A percentile compares a stretch with the other conserved stretches of the same genome.
phyloP scores from a whole-genome alignment of 2,329 filamentous ascomycete species.

The Colletotrichum musicola region DNA sequence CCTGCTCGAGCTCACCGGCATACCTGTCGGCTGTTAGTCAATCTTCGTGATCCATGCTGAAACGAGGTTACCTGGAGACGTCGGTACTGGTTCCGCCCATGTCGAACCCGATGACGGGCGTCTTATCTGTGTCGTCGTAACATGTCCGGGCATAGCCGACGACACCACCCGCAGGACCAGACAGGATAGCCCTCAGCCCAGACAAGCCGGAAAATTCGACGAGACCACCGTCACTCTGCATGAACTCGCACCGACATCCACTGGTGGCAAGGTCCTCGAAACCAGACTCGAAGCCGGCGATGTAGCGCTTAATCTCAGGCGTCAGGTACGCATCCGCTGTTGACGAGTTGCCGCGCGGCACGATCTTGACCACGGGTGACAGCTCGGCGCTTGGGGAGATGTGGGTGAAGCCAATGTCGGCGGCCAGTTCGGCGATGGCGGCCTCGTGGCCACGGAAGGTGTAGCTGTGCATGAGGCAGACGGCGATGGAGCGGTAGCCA shows the following conservation, averaged over 20 bases:
- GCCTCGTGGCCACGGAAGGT: slow-evolving; percentile 74
- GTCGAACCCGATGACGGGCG: slow-evolving; percentile 82
- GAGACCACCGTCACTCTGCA: slow-evolving; percentile 71
- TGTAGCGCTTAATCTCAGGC: slow-evolving; percentile 78
- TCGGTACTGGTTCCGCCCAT: slow-evolving; percentile 80
- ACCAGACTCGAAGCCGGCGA: slow-evolving; percentile 57
- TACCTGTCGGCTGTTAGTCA: slow-evolving; percentile 8
- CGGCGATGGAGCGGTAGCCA: slow-evolving; percentile 75
- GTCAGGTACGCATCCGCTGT: slow-evolving; percentile 86
- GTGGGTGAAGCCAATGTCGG: slow-evolving; percentile 69
- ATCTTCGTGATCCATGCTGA: no score
- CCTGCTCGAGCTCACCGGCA: slow-evolving; percentile 47
- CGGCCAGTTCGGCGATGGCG: slow-evolving; percentile 50
- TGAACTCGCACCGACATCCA: slow-evolving; percentile 74
- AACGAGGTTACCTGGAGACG: slow-evolving; percentile 76
- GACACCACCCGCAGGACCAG: slow-evolving; percentile 83
- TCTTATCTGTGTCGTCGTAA: slow-evolving; percentile 75
- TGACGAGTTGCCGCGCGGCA: slow-evolving; percentile 80
- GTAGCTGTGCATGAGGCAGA: slow-evolving; percentile 80
- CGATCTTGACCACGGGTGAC: slow-evolving; percentile 77
- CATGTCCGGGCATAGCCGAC: slow-evolving; percentile 83
- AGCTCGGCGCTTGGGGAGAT: slow-evolving; percentile 62
- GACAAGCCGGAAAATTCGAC: slow-evolving; percentile 72
- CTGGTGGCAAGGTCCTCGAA: slow-evolving; percentile 66
- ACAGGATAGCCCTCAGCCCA: slow-evolving; percentile 77